Evolutionary conservation across 768 basidiomycete species (phyloP).

Genomic region (Mrakia gelida): DNA sequence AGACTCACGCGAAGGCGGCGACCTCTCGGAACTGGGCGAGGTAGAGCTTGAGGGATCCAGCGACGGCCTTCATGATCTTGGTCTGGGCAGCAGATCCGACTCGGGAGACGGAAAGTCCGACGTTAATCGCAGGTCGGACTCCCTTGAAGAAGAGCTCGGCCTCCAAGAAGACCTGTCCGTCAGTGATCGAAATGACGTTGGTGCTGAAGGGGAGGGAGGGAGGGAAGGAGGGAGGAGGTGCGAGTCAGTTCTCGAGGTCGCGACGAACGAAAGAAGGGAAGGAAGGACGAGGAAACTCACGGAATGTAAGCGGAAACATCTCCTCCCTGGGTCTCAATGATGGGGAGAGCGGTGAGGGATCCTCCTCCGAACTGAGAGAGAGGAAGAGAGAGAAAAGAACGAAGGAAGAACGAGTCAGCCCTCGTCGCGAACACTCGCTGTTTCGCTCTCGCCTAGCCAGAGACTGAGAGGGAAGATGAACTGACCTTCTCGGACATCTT

Average conservation of each 20-base stretch:
- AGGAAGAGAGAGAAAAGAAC: background rate
- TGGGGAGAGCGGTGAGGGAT: conserved; percentile 95
- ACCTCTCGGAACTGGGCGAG: conserved; percentile 99
- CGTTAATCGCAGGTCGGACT: conserved; percentile 98
- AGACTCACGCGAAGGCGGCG: conserved; percentile 67
- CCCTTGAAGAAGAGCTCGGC: conserved; percentile 99
- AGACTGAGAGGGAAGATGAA: background rate
- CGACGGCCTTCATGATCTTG: conserved; percentile 99
- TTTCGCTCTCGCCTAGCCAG: background rate
- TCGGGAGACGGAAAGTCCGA: conserved; percentile 99
- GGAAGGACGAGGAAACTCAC: conserved; percentile 47
- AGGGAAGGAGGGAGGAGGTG: background rate
- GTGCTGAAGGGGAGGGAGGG: conserved; percentile 43
- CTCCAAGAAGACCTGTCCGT: conserved; percentile 99
- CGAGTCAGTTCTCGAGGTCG: background rate
- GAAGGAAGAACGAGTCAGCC: background rate
- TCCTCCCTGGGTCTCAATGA: conserved; percentile 99
- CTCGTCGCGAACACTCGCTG: background rate
- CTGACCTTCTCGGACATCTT: conserved; percentile 92
- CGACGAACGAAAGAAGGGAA: background rate
- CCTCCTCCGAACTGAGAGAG: conserved; percentile 73
- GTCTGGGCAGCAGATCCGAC: conserved; percentile 99
- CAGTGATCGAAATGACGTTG: conserved; percentile 98
- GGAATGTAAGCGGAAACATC: conserved; percentile 99
- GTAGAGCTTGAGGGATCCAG: conserved; percentile 85